Evolutionary conservation across 2,329 filamentous ascomycete species (phyloP), one percentile per base, ranked within the genome.

Genomic region (Neonectria hederae): DNA sequence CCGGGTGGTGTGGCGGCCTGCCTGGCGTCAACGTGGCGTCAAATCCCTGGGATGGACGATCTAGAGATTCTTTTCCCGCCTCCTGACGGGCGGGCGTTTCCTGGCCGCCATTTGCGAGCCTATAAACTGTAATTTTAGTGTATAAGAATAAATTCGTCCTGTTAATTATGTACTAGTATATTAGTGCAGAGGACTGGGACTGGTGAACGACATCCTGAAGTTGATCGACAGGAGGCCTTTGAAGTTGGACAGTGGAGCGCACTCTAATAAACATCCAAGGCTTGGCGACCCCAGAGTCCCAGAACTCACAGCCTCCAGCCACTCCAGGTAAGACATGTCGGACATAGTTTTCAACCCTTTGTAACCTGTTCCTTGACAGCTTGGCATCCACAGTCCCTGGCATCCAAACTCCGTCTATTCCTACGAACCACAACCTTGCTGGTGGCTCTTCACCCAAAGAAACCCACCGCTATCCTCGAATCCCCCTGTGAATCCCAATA

Each of bases 1-100:
- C 63, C 14, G 65, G 65, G 17, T 42, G n/a, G 9, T 69, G 70
- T 71, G 68, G 70, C 70, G 65, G 59, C 61, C 40, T 53, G 59
- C 61, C 40, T 53, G 66, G 52, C 64, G 64, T 62, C 49, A 59
- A 26, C 61, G 54, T 63, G 35, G 66, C 52, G 59, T 56, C 17
- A n/a, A 59, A 49, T 32, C 35, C 42, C 35, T 61, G 52, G 45
- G 11, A n/a, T n/a, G 52, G 43, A n/a, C 45, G 63, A 67, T 67
- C 51, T 62, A 22, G 28, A 53, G n/a, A 11, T 21, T 13, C 32
- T 63, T 54, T 46, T 51, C 48, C 49, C 48, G 53, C 42, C 48
- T 45, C 32, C 45, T 43, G 59, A 48, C 40, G 32, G 26, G 19
- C 2, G 55, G 63, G 51, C 30, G 11, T 24, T 38, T 19, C 24